Conservation (phyloP, 2,329 filamentous ascomycete genomes). For the Cadophora sp. region DNA sequence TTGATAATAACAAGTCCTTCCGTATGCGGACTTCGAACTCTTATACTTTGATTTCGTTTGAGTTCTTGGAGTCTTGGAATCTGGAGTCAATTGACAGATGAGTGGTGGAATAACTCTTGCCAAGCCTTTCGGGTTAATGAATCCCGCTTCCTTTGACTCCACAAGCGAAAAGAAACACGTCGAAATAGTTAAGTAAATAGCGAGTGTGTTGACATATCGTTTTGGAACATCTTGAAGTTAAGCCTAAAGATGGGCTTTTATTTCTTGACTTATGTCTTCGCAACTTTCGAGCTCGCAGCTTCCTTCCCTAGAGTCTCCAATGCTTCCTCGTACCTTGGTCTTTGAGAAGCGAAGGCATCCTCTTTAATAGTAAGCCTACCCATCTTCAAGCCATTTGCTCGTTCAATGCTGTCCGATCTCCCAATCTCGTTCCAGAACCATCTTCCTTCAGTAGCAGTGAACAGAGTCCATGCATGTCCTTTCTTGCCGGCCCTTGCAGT, state of each 20-base stretch:
- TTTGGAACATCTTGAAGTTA: background rate
- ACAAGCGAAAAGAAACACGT: background rate
- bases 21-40: background rate
- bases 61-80: background rate
- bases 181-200: background rate
- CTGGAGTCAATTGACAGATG: background rate
- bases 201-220: background rate
- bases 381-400: constrained; percentile 50
- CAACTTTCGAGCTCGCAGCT: constrained; percentile 20
- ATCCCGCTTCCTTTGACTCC: background rate
- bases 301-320: constrained; percentile 48
- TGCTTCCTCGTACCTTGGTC: constrained; percentile 56
- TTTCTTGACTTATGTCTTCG: constrained; percentile 8
- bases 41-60: background rate
- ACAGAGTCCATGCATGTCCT: constrained; percentile 86
- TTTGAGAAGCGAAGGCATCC: constrained; percentile 48
- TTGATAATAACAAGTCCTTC: background rate
- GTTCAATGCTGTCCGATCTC: constrained; percentile 56
- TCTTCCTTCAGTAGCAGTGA: constrained; percentile 75
- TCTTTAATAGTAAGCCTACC: constrained; percentile 51
- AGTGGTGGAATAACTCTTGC: constrained; percentile 13
- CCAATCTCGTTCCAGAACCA: constrained; percentile 94
- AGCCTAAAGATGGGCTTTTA: background rate
- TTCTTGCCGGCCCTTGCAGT: constrained; percentile 81
- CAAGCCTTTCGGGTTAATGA: constrained; percentile 3